Evolutionary conservation across 176 grass and related monocot species (phyloP).

Genomic region (Cenchrus fungigraminus): DNA sequence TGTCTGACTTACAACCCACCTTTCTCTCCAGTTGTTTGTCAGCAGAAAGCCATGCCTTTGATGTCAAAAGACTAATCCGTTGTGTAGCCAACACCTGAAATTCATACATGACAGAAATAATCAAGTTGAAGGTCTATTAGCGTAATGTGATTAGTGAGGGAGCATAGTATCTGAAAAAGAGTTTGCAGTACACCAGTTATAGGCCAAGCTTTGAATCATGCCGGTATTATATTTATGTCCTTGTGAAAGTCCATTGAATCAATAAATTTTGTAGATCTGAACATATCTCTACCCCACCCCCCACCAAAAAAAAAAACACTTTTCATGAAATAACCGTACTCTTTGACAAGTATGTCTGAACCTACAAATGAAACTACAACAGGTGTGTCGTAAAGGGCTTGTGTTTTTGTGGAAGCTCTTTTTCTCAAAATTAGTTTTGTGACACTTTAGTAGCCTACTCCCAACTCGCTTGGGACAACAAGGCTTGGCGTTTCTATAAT

Average conservation of each 20-base stretch:
- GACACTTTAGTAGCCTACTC: neutral
- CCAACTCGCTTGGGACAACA: neutral
- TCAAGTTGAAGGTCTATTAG: constrained; percentile 9
- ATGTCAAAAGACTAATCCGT: constrained; percentile 81
- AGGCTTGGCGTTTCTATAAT: neutral
- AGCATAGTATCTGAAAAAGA: neutral
- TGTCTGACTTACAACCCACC: constrained; percentile 44
- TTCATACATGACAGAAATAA: neutral
- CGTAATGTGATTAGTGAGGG: neutral
- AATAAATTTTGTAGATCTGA: neutral
- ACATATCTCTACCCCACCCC: neutral
- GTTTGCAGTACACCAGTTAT: neutral
- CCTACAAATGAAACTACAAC: neutral
- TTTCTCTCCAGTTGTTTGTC: constrained; percentile 81
- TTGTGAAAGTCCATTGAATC: constrained; percentile 18
- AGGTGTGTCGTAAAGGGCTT: neutral
- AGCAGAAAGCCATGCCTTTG: constrained; percentile 80
- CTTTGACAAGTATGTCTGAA: neutral
- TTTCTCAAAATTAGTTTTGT: neutral
- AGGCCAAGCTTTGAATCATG: constrained; percentile 33
- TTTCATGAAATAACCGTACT: neutral
- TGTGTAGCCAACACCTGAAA: constrained; percentile 71
- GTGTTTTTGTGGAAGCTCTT: neutral
- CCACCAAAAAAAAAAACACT: neutral
- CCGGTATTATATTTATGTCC: neutral